Percentiles rank a stretch among this genome's conserved stretches.
These are phyloP conservation scores for Umbelopsis sp. DNA, from an alignment of 371 early-diverging fungal genomes.

Conservation along the genomic window DNA sequence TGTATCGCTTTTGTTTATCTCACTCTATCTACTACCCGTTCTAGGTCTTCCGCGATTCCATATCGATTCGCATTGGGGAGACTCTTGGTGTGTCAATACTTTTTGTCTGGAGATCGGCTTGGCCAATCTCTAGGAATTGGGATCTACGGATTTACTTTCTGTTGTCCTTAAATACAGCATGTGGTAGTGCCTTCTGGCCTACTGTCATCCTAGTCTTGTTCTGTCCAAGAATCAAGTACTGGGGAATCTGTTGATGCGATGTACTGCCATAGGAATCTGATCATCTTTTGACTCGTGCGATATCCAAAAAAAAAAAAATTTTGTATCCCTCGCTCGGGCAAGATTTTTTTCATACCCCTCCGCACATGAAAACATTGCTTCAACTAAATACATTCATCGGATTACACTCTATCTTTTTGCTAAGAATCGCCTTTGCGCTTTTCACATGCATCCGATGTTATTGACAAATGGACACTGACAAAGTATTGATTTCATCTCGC, in stretches of 20 bases:
- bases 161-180: constrained; percentile 11
- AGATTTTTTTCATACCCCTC: background rate
- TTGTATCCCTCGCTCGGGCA: background rate
- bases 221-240: constrained; percentile 9
- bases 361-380: background rate
- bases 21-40: background rate
- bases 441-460: constrained; percentile 14
- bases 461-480: constrained; percentile 14
- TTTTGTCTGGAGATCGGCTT: constrained; percentile 7
- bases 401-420: background rate
- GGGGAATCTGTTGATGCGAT: constrained; percentile 16
- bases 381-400: constrained; percentile 16
- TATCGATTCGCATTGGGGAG: constrained; percentile 4
- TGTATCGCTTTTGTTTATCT: background rate
- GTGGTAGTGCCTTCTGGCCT: constrained; percentile 5
- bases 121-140: background rate
- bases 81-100: constrained; percentile 18
- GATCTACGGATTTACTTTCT: constrained; percentile 4
- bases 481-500: constrained; percentile 17
- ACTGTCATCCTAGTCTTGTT: constrained; percentile 10
- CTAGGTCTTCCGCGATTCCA: constrained; percentile 13
- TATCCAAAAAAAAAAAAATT: constrained; percentile 4
- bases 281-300: background rate
- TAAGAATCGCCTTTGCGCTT: background rate
- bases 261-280: background rate